Evolutionary conservation across 1,284 basidiomycete species (phyloP).

Genomic region (Trametes sp.): DNA sequence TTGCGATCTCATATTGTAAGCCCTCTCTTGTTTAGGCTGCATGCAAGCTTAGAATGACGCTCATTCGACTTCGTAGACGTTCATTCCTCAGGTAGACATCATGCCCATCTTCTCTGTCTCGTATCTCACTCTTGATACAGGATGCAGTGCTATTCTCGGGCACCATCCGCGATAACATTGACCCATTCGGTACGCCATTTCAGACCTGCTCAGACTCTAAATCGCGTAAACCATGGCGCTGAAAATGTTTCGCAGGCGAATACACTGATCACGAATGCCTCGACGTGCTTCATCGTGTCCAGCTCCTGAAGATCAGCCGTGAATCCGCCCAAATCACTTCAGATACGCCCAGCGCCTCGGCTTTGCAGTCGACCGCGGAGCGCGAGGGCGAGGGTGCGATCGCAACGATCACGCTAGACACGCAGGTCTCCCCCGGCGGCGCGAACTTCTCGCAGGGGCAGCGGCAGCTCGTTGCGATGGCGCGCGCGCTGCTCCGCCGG

Average conservation of each 20-base stretch:
- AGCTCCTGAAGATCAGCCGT: slow-evolving; percentile 61
- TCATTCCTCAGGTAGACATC: slow-evolving; percentile 74
- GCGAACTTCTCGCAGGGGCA: slow-evolving; percentile 89
- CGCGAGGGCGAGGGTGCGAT: slow-evolving; percentile 46
- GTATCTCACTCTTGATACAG: slow-evolving; percentile 42
- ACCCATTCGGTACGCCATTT: slow-evolving; percentile 73
- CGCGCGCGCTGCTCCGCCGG: slow-evolving; percentile 76
- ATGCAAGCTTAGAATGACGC: not conserved
- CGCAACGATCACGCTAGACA: slow-evolving; percentile 61
- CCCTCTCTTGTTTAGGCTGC: slow-evolving; percentile 7
- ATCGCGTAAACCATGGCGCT: slow-evolving; percentile 23
- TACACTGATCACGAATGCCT: slow-evolving; percentile 82
- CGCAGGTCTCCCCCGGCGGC: slow-evolving; percentile 80
- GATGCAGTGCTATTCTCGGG: slow-evolving; percentile 88
- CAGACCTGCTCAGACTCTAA: not conserved
- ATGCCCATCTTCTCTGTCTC: not conserved
- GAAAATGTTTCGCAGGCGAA: slow-evolving; percentile 56
- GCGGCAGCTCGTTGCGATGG: slow-evolving; percentile 83
- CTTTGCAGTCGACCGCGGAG: slow-evolving; percentile 46
- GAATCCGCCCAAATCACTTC: slow-evolving; percentile 56
- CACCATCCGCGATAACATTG: slow-evolving; percentile 87
- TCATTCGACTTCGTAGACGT: slow-evolving; percentile 55
- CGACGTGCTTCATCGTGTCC: slow-evolving; percentile 70
- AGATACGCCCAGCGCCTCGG: slow-evolving; percentile 52
- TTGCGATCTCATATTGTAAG: slow-evolving; percentile 76